Conservation (phyloP, 164 flowering plant species). For the Hamamelis virginiana region DNA sequence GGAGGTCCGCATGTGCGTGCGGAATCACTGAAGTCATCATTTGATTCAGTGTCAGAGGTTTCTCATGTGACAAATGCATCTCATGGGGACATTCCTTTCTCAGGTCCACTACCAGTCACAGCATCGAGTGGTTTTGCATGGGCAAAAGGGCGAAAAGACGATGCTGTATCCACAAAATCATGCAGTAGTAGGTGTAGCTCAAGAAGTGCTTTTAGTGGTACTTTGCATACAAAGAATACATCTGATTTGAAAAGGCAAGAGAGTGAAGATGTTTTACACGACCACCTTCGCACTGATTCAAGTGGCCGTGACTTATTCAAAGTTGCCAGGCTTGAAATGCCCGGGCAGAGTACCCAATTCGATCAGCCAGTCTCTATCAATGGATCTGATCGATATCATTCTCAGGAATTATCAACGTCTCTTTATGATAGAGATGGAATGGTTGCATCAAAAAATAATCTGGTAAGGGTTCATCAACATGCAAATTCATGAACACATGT, state of each 20-base stretch:
- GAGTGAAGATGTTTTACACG: neutral
- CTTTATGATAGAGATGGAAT: neutral
- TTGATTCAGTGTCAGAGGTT: conserved; percentile 38
- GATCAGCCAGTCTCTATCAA: conserved; percentile 15
- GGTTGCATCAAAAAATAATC: neutral
- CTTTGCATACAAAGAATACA: conserved; percentile 15
- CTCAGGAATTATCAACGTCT: conserved; percentile 17
- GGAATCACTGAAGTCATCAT: conserved; percentile 28
- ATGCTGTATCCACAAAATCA: conserved; percentile 20
- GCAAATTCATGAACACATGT: too few relatives aligned
- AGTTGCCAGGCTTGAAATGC: conserved; percentile 3
- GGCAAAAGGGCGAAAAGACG: conserved; percentile 35
- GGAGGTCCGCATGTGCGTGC: conserved; percentile 13
- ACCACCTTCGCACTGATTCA: neutral
- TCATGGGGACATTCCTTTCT: conserved; percentile 21
- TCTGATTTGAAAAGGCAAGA: conserved; percentile 15
- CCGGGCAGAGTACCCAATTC: conserved; percentile 11
- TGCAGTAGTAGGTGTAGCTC: conserved; percentile 12
- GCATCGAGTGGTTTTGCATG: conserved; percentile 40
- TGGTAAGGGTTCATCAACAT: conserved; percentile 9
- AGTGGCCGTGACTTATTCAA: conserved; percentile 5
- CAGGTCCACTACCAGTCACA: conserved; percentile 24
- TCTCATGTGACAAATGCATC: conserved; percentile 33
- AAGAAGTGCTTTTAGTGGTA: conserved; percentile 22
- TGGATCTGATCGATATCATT: conserved; percentile 12